Evolutionary conservation across 2,329 filamentous ascomycete species (phyloP), one percentile per base, ranked within the genome.

Genomic region (Albifimbria verrucaria): DNA sequence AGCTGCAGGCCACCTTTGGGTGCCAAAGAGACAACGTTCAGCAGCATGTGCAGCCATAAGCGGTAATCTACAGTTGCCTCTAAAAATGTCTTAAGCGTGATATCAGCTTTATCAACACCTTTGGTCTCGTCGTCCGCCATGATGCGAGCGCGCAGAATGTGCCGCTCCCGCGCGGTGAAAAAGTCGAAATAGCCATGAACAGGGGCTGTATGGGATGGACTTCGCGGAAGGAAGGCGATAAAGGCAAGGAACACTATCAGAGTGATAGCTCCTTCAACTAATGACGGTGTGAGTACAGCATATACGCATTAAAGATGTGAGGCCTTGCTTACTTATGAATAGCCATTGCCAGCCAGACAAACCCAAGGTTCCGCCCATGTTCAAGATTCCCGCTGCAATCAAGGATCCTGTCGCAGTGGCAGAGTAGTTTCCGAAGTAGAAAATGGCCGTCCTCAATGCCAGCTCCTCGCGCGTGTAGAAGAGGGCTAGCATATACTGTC

Each of bases 331-430:
- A n/a, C n/a, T 60, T 0, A 67, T 50, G 11, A 68, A 68, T 2
- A 68, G 10, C 65, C 65, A 68, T n/a, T 66, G 63, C 65, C 65
- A 68, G 4, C 65, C 65, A 2, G 54, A 26, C 0, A 68, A 53
- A 2, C 63, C 62, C 0, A 56, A 58, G 48, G 55, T 21, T 2
- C 64, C 65, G 7, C 57, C 21, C 15, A 67, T 59, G 1, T 64
- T 66, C 2, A 67, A 53, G 1, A 67, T 49, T 1, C 64, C 64
- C 3, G 66, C 62, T 0, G 63, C 60, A 6, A 67, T 17, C 2
- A 64, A 64, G 0, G 64, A 63, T 2, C 64, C 58, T 3, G 64
- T 55, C 10, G 61, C 63, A 12, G 64, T 64, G 0, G 65, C 64
- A 26, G 66, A 55, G 15, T 57, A 61, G 32, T 66, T 66, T 0